phyloP scores from a whole-genome alignment of 2,329 filamentous ascomycete genomes.

The Xylariaceae sp. region DNA sequence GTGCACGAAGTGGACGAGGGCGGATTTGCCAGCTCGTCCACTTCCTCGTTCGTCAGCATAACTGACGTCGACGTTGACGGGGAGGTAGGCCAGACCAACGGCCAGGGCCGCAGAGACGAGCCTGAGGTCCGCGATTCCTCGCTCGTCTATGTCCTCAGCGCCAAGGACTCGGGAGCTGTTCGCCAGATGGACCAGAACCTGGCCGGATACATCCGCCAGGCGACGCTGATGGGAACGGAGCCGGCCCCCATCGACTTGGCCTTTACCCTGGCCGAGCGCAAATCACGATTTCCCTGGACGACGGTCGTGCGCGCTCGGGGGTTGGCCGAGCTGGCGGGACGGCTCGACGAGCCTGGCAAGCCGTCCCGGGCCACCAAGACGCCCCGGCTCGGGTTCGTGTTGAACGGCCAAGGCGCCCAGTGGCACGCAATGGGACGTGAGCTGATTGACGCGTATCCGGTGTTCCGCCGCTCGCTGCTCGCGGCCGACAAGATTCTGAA shows the following conservation, averaged over 20 bases:
- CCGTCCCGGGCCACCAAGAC: neutral
- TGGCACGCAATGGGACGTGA: constrained; percentile 15
- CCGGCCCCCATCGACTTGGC: constrained; percentile 1
- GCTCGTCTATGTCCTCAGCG: constrained; percentile 6
- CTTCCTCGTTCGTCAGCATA: too few species aligned
- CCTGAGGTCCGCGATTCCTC: neutral
- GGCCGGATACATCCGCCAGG: neutral
- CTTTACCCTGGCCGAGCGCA: constrained; percentile 4
- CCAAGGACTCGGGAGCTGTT: constrained; percentile 2
- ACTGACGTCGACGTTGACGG: too few species aligned
- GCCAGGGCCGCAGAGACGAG: too few species aligned
- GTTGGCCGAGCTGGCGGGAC: neutral
- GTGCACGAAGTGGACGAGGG: too few species aligned
- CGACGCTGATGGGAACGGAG: neutral
- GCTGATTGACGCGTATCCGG: constrained; percentile 3
- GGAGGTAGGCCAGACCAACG: too few species aligned
- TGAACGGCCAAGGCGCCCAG: constrained; percentile 15
- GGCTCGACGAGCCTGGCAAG: constrained; percentile 1
- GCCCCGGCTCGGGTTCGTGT: constrained; percentile 10
- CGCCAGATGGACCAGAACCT: neutral
- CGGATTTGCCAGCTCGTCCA: too few species aligned
- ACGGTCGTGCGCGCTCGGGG: neutral
- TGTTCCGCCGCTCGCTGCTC: constrained; percentile 2
- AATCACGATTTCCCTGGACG: neutral
- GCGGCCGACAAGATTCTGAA: constrained; percentile 3